These are phyloP conservation scores for Xylaria sp. DNA, from an alignment of 2,329 filamentous ascomycete genomes.

Conservation along the genomic window DNA sequence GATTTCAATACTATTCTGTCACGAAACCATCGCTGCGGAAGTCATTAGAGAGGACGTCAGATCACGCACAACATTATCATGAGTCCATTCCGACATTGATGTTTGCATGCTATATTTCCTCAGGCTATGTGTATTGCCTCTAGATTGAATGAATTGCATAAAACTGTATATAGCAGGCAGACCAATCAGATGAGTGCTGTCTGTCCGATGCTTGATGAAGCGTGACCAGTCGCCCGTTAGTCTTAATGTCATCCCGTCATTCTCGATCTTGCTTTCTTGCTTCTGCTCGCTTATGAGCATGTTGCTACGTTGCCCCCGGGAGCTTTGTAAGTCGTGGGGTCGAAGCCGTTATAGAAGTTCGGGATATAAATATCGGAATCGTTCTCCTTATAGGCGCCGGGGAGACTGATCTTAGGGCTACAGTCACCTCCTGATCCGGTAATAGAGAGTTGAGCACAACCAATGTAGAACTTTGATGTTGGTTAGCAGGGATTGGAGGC, in stretches of 20 bases:
- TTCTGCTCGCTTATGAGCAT: slow-evolving; percentile 3
- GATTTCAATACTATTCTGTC: background rate
- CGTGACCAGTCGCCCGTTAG: background rate
- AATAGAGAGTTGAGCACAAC: slow-evolving; percentile 49
- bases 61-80: background rate
- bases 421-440: slow-evolving; percentile 47
- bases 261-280: background rate
- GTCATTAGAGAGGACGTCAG: background rate
- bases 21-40: background rate
- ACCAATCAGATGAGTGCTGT: background rate
- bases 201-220: background rate
- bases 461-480: slow-evolving; percentile 47
- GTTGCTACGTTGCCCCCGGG: slow-evolving; percentile 41
- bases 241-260: background rate
- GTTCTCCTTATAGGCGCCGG: slow-evolving; percentile 47
- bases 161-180: background rate
- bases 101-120: background rate
- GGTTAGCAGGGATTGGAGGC: background rate
- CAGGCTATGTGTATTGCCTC: background rate
- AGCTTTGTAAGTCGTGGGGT: slow-evolving; percentile 48
- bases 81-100: background rate
- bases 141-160: background rate
- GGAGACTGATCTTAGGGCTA: slow-evolving; percentile 47
- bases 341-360: slow-evolving; percentile 50
- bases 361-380: slow-evolving; percentile 48